Conservation (phyloP, 2,329 filamentous ascomycete genomes). For the Fusarium incarnatum region DNA sequence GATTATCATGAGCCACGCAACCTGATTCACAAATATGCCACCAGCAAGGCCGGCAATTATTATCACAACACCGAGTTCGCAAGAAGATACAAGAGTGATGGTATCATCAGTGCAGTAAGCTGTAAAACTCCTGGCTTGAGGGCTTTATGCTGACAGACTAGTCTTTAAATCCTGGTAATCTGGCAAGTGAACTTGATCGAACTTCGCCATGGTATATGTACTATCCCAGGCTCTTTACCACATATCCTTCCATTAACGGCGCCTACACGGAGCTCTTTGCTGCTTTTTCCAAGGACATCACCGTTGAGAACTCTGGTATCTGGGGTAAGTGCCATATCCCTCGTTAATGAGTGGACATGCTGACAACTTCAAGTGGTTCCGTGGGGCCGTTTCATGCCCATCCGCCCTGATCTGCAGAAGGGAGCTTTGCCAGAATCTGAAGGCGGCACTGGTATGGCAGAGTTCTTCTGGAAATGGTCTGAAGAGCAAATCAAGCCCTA, state of each 20-base stretch:
- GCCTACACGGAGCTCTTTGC: conserved; percentile 63
- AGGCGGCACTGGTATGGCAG: conserved; percentile 53
- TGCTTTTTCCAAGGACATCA: conserved; percentile 57
- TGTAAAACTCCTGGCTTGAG: fast-evolving
- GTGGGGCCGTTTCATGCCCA: conserved; percentile 51
- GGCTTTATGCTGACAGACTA: conserved; percentile 2
- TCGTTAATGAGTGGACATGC: not conserved
- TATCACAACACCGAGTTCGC: conserved; percentile 49
- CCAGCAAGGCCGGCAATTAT: conserved; percentile 50
- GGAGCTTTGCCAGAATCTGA: conserved; percentile 51
- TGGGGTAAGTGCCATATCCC: conserved; percentile 42
- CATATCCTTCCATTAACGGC: conserved; percentile 51
- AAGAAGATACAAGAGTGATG: conserved; percentile 44
- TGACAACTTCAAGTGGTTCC: conserved; percentile 45
- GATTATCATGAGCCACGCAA: conserved; percentile 43
- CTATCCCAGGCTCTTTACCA: conserved; percentile 29
- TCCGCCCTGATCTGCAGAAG: conserved; percentile 50
- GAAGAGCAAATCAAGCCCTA: conserved; percentile 53
- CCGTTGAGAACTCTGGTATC: conserved; percentile 51
- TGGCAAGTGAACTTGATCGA: conserved; percentile 43
- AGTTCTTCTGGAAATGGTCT: conserved; percentile 57
- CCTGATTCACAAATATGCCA: conserved; percentile 45
- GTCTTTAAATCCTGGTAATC: conserved; percentile 43
- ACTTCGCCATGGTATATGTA: conserved; percentile 42
- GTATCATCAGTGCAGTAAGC: conserved; percentile 45